Evolutionary conservation across 2,329 filamentous ascomycete genomes (phyloP), one percentile per base, ranked within the genome.

Genomic region (Penicillium decumbens): DNA sequence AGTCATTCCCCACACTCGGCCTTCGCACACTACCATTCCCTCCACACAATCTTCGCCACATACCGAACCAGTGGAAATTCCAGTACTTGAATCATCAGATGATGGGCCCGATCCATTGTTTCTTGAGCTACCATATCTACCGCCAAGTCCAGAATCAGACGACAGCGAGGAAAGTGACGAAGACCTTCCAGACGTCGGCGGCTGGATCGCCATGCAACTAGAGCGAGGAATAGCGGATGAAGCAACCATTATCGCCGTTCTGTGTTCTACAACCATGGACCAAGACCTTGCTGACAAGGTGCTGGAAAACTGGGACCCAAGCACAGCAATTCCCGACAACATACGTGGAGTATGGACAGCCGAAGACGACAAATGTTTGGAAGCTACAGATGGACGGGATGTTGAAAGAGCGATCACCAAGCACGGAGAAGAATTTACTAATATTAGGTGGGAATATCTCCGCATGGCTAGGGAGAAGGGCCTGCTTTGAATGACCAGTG

Each of bases 341-440:
- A 66, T 72, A 46, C 66, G 53, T 13, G 76, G 76, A 4, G 70
- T 77, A 15, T 78, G 76, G 76, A 77, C 75, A 6, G 52, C 65
- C 8, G 63, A 70, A 33, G 76, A 78, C 48, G 76, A 78, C 49
- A 51, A 62, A 27, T 60, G 59, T 20, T 46, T 77, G 28, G 55
- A 67, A 32, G 66, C 65, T 7, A 39, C 35, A 3, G 63, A 75
- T 55, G 58, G 54, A 24, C 64, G 64, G 15, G 60, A 53, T 2
- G 63, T 76, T 20, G 51, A 68, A 32, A 60, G 60, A 30, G 56
- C 75, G 24, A 43, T 71, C 43, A 52, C 67, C 39, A 77, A 77
- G 53, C 76, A 78, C 60, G 76, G 76, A 2, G 54, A 55, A n/a
- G 62, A 65, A 0, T 54, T 54, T 2, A 64, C 66, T n/a, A 53